Evolutionary conservation across 129 eudicot species (phyloP).

Genomic region (Chrysanthemum seticuspe): DNA sequence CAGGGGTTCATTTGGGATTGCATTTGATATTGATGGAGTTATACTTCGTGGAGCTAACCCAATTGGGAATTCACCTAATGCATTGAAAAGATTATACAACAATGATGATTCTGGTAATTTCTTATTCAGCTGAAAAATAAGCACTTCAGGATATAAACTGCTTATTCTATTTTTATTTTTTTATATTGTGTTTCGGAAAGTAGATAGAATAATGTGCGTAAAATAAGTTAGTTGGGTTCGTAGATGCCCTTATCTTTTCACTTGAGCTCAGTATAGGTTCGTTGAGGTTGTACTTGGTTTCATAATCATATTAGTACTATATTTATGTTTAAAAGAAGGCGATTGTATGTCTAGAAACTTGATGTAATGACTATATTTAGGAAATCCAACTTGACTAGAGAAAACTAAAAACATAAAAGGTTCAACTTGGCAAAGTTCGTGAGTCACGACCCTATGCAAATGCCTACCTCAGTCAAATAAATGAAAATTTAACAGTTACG

Average conservation of each 20-base stretch:
- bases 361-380: too few species aligned
- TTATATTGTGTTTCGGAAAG: background rate
- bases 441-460: background rate
- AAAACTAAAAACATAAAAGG: background rate
- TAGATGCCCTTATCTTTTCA: too few species aligned
- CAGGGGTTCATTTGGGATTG: constrained; percentile 48
- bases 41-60: constrained; percentile 61
- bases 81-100: constrained; percentile 46
- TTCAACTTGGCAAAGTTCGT: background rate
- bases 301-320: too few species aligned
- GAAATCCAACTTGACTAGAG: too few species aligned
- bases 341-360: too few species aligned
- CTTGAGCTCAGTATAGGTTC: too few species aligned
- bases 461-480: background rate
- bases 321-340: too few species aligned
- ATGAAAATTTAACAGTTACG: background rate
- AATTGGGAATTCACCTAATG: constrained; percentile 55
- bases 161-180: background rate
- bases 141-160: background rate
- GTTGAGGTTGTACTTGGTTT: too few species aligned
- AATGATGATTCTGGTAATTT: constrained; percentile 50
- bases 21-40: constrained; percentile 74
- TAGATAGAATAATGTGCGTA: too few species aligned
- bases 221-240: too few species aligned
- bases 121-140: background rate